phyloP scores from a whole-genome alignment of 352 stramenopile species.

The Phytophthora pseudosyringae region DNA sequence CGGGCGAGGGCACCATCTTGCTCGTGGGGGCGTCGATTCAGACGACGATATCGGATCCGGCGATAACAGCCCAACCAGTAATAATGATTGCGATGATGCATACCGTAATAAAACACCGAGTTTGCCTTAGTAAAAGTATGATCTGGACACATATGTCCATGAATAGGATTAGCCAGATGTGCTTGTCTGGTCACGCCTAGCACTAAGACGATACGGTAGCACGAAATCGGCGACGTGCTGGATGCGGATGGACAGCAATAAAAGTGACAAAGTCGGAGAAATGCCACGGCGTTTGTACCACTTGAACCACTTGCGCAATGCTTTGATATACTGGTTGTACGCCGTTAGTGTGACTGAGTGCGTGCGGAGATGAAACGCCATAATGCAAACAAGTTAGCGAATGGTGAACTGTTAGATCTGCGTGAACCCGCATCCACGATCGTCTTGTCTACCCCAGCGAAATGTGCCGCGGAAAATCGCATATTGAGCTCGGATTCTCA shows the following conservation, averaged over 20 bases:
- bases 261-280: not conserved
- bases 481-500: not conserved
- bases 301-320: constrained; percentile 3
- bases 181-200: no score
- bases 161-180: no score
- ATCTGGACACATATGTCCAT: no score
- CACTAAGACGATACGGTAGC: no score
- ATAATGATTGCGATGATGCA: no score
- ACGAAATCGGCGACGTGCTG: constrained; percentile 8
- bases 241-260: not conserved
- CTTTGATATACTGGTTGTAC: constrained; percentile 3
- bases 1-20: not conserved
- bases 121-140: no score
- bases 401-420: not conserved
- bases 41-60: no score
- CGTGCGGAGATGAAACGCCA: constrained; percentile 18
- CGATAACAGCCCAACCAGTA: no score
- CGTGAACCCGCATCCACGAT: not conserved
- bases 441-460: not conserved
- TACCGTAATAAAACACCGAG: no score
- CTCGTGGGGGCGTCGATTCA: no score
- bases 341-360: constrained; percentile 10
- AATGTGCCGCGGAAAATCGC: not conserved
- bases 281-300: not conserved
- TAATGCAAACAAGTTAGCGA: not conserved